phyloP scores from a whole-genome alignment of 1,139 yeast genomes.

The Taphrina flavorubra region DNA sequence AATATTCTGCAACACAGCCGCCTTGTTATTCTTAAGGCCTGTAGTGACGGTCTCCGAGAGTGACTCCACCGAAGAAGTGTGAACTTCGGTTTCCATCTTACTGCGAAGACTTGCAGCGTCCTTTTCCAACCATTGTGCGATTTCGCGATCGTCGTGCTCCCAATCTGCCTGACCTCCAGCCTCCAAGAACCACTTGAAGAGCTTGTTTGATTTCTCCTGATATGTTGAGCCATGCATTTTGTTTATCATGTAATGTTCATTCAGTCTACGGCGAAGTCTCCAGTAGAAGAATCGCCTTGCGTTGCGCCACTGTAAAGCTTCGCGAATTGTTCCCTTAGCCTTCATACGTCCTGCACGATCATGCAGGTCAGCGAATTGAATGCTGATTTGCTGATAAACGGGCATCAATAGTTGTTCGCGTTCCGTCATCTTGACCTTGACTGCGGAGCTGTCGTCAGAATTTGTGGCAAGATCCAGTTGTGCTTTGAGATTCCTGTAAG shows the following conservation, averaged over 20 bases:
- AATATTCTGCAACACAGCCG: conserved; percentile 34
- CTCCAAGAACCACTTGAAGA: conserved; percentile 41
- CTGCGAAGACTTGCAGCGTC: conserved; percentile 36
- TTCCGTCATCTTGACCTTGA: conserved; percentile 69
- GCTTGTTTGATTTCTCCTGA: conserved; percentile 28
- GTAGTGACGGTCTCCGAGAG: conserved; percentile 32
- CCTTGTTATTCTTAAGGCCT: conserved; percentile 29
- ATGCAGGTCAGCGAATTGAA: conserved; percentile 96
- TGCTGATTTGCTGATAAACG: conserved; percentile 86
- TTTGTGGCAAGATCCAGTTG: conserved; percentile 56
- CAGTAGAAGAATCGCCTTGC: conserved; percentile 98
- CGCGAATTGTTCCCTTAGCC: conserved; percentile 88
- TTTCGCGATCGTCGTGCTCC: conserved; percentile 43
- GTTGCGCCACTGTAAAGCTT: conserved; percentile 81
- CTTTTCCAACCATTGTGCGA: conserved; percentile 41
- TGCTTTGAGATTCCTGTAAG: conserved; percentile 62
- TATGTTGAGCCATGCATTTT: conserved; percentile 57
- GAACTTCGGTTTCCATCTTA: conserved; percentile 45
- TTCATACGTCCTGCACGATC: conserved; percentile 97
- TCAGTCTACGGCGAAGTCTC: conserved; percentile 95
- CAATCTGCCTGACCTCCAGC: conserved; percentile 33
- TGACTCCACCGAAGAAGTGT: conserved; percentile 39
- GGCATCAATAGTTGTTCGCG: conserved; percentile 86
- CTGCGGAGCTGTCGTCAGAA: conserved; percentile 63
- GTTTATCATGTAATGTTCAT: conserved; percentile 85